These are phyloP conservation scores for Russula abietina DNA, from an alignment of 768 basidiomycete species.

Conservation along the genomic window DNA sequence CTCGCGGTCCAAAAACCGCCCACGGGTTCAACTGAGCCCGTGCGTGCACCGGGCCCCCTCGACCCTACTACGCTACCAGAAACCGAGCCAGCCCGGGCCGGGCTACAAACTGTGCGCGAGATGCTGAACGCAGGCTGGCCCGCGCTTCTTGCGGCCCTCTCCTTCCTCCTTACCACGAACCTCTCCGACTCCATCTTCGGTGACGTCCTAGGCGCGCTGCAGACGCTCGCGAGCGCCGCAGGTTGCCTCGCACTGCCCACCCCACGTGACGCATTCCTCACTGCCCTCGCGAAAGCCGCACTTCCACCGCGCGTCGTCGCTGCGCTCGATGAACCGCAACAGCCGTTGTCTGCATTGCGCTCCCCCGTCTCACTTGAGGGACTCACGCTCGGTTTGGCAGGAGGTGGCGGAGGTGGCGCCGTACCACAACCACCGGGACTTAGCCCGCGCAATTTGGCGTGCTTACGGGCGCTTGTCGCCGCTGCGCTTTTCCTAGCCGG, in stretches of 20 bases:
- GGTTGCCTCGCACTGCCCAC: constrained; percentile 75
- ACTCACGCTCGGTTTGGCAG: constrained; percentile 45
- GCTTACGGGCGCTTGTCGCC: constrained; percentile 75
- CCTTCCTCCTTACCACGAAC: constrained; percentile 91
- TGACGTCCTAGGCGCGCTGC: constrained; percentile 66
- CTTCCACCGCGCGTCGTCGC: constrained; percentile 82
- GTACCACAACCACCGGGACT: constrained; percentile 61
- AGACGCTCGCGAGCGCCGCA: too few relatives aligned
- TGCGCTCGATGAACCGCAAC: constrained; percentile 58
- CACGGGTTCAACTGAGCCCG: constrained; percentile 53
- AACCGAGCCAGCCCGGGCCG: constrained; percentile 50
- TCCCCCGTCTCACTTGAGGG: constrained; percentile 60
- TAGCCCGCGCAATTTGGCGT: constrained; percentile 86
- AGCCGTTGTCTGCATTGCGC: constrained; percentile 50
- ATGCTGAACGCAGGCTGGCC: constrained; percentile 92
- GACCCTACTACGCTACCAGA: constrained; percentile 53
- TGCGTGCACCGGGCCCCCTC: constrained; percentile 69
- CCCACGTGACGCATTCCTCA: constrained; percentile 92
- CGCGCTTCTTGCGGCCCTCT: constrained; percentile 81
- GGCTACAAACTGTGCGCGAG: constrained; percentile 58
- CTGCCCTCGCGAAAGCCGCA: too few relatives aligned
- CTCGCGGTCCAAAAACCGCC: constrained; percentile 61
- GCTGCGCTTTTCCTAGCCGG: constrained; percentile 79
- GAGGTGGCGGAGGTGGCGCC: constrained; percentile 22
- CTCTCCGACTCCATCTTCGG: constrained; percentile 89